Conservation (phyloP, 1,284 basidiomycete species). For the Apiotrichum brassicae region DNA sequence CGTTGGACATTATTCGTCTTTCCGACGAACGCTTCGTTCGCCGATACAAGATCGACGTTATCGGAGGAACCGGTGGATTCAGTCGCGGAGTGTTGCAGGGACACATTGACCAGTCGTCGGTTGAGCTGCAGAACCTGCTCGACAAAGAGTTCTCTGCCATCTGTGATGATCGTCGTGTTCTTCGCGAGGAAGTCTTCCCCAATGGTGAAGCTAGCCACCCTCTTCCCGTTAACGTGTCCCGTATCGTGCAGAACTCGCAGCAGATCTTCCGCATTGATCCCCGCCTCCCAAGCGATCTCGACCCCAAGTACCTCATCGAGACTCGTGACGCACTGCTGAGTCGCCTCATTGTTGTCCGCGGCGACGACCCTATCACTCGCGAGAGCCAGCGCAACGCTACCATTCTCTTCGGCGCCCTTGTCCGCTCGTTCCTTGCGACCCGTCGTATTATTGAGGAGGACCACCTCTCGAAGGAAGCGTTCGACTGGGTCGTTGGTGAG, state of each 20-base stretch:
- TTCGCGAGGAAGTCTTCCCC: conserved; percentile 81
- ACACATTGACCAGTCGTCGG: conserved; percentile 86
- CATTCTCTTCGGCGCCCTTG: conserved; percentile 84
- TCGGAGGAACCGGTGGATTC: conserved; percentile 63
- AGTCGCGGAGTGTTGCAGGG: conserved; percentile 75
- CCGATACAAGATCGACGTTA: conserved; percentile 88
- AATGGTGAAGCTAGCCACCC: conserved; percentile 64
- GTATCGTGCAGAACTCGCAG: conserved; percentile 89
- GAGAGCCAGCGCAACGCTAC: conserved; percentile 87
- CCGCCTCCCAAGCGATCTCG: conserved; percentile 85
- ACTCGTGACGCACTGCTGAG: conserved; percentile 64
- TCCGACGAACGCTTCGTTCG: conserved; percentile 79
- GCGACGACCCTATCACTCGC: conserved; percentile 64
- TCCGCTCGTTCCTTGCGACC: conserved; percentile 78
- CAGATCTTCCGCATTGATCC: conserved; percentile 97
- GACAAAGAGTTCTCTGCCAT: conserved; percentile 84
- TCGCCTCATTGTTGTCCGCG: conserved; percentile 77
- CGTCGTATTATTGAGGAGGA: conserved; percentile 77
- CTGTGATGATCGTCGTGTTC: conserved; percentile 62
- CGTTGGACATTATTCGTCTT: conserved; percentile 79
- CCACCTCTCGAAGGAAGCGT: conserved; percentile 83
- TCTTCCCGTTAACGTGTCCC: conserved; percentile 87
- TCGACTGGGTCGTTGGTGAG: conserved; percentile 96
- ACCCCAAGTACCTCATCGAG: conserved; percentile 80
- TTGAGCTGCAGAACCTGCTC: conserved; percentile 80